Evolutionary conservation across 305 asterid species (phyloP).

Genomic region (Solanum hybrid): DNA sequence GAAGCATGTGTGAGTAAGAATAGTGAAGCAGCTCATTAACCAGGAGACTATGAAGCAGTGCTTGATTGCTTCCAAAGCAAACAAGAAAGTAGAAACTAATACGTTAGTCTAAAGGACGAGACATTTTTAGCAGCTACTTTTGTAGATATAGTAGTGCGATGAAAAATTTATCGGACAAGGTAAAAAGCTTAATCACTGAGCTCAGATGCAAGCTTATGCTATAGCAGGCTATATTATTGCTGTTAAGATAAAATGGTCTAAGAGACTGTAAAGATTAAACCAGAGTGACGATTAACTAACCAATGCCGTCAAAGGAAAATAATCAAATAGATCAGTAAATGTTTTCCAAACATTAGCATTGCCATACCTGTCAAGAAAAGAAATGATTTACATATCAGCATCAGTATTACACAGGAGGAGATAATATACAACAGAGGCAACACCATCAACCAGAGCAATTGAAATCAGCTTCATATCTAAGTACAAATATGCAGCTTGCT

Average conservation of each 20-base stretch:
- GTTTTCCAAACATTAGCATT: slow-evolving; percentile 96
- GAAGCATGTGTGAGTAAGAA: not conserved
- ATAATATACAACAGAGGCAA: not conserved
- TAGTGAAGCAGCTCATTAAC: slow-evolving; percentile 1
- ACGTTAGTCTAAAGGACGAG: not conserved
- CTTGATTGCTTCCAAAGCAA: not conserved
- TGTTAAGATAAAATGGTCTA: not conserved
- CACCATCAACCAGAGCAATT: not conserved
- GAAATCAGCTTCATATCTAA: not conserved
- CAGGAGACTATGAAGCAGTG: not conserved
- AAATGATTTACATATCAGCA: not conserved
- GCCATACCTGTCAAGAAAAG: slow-evolving; percentile 57
- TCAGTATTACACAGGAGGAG: not conserved
- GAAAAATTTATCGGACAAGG: not conserved
- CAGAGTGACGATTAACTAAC: slow-evolving; percentile 34
- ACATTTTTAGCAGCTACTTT: not conserved
- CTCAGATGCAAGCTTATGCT: not conserved
- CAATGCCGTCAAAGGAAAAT: slow-evolving; percentile 94
- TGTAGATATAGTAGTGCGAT: not conserved
- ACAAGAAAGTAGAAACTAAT: not conserved
- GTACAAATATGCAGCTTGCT: not conserved
- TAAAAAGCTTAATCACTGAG: not conserved
- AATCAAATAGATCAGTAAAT: slow-evolving; percentile 93
- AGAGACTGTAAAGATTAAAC: not conserved
- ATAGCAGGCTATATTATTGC: not conserved